A percentile compares a stretch with the other conserved stretches of the same genome.
These are phyloP conservation scores for Pseudogymnoascus sp. DNA, from an alignment of 2,329 filamentous ascomycete genomes.

Conservation along the genomic window DNA sequence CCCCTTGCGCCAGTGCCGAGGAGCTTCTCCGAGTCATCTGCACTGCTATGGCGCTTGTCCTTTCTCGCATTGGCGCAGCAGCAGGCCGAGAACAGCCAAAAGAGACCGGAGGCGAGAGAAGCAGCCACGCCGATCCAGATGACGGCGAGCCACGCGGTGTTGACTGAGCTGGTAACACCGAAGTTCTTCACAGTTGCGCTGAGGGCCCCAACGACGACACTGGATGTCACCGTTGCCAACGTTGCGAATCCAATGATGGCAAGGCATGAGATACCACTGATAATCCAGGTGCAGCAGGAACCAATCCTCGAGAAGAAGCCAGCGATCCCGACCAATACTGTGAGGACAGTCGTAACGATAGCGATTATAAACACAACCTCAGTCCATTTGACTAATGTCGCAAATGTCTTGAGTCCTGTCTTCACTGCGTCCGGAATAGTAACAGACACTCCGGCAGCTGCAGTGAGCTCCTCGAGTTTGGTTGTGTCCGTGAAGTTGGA, in stretches of 20 bases:
- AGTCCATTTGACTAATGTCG: slow-evolving; percentile 70
- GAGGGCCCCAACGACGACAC: slow-evolving; percentile 60
- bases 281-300: slow-evolving; percentile 72
- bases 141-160: slow-evolving; percentile 59
- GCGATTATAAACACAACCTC: slow-evolving; percentile 72
- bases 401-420: slow-evolving; percentile 64
- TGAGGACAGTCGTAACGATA: slow-evolving; percentile 58
- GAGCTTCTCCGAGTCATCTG: slow-evolving; percentile 24
- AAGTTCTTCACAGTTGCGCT: slow-evolving; percentile 61
- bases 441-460: slow-evolving; percentile 44
- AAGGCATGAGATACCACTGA: slow-evolving; percentile 54
- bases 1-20: slow-evolving; percentile 16
- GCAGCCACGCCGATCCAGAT: slow-evolving; percentile 78
- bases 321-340: slow-evolving; percentile 71
- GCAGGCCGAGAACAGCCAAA: slow-evolving; percentile 89
- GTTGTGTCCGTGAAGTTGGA: slow-evolving; percentile 61
- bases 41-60: slow-evolving; percentile 14
- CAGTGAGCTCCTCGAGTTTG: slow-evolving; percentile 47
- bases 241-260: slow-evolving; percentile 55
- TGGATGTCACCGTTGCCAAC: slow-evolving; percentile 67
- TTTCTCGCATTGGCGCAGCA: slow-evolving; percentile 51
- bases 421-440: slow-evolving; percentile 60
- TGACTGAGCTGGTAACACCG: slow-evolving; percentile 58
- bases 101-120: slow-evolving; percentile 65
- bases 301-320: slow-evolving; percentile 76